Base-by-base conservation (phyloP, 352 stramenopile genomes). In the Phytophthora sojae region DNA sequence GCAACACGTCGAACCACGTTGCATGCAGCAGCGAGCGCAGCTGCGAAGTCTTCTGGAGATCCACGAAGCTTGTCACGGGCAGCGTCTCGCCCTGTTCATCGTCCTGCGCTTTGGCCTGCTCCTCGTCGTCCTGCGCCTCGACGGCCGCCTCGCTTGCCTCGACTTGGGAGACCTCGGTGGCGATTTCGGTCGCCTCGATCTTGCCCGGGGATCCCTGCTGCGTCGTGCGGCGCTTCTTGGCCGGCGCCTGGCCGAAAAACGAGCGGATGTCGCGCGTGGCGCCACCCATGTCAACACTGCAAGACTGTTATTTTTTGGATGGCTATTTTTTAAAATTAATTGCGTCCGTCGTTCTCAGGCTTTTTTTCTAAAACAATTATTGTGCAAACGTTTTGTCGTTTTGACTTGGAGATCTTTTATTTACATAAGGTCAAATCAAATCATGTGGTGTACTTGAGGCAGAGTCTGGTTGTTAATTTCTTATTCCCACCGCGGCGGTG, bases 1-100 rank as follows among this genome's bases (percentile, higher is more conserved):
- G 57, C 44, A 93, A 64, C 63, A 86, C 47, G 23, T 80, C 47
- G 61, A 82, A 90, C 85, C 85, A 93, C 52, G 85, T 89, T 57
- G 53, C 52, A 42, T 89, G 75, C 76, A 93, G 77, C 15, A 90
- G 70, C 35, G 64, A 77, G 29, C 76, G 64, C 44, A 91, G 61
- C 29, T 80, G 44, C 19, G 35, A 23, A 14, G 17, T 80, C 45
- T 68, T 63, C 32, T 88, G 76, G 30, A 80, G 47, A 19, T 45
- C 60, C 12, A 32, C 39, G 32, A 80, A 78, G 21, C 65, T 78
- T 45, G 67, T 82, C 64, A 82, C 68, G 25, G 59, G 49, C 26
- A 79, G 39, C 42, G 58, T 35, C 8, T 62, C 57, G 9, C 32
- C 37, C 8, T 66, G 32, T 12, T 42, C 35, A 50, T 62, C 59